Evolutionary conservation across 2,329 filamentous ascomycete species (phyloP), one percentile per base, ranked within the genome.

Genomic region (Aureobasidium pullulans): DNA sequence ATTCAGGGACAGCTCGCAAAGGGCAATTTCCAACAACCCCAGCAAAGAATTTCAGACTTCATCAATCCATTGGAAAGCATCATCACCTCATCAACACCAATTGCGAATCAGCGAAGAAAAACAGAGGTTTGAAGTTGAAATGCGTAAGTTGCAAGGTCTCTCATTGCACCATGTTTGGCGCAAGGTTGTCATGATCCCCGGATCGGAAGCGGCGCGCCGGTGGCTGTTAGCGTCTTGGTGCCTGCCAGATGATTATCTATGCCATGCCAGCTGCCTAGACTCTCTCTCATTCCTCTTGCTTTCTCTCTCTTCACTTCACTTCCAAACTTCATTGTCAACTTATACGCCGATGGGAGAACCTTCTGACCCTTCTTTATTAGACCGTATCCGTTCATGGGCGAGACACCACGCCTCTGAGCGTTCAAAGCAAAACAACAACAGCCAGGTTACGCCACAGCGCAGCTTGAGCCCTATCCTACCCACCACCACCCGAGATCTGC

Each of bases 321-420:
- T 52, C 54, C 50, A 57, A 49, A 23, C 57, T 31, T 47, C 60
- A 52, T 61, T 56, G 62, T 56, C 43, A 50, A 63, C 63, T 53
- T 60, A 36, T 46, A 69, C 67, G 65, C 67, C 76, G 77, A 82
- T 81, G 79, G 79, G 79, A 79, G 76, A 80, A 75, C 71, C 76
- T 68, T 73, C 75, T 73, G 77, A 81, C 75, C 73, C 75, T 68
- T 75, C 75, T 70, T 71, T 76, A 74, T 69, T 73, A 75, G 75
- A 77, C 73, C 78, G 76, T 73, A 74, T 77, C 71, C 76, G 77
- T 71, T 77, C 76, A 66, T 76, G 75, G 73, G 75, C 73, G 68
- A 75, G 71, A 71, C 71, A 74, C 64, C 71, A 76, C 72, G 74
- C 73, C 69, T 72, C 76, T 39, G 32, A 44, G 4, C 29, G 40